Base-by-base conservation (phyloP, 305 asterid species). In the Rubia tinctorum region DNA sequence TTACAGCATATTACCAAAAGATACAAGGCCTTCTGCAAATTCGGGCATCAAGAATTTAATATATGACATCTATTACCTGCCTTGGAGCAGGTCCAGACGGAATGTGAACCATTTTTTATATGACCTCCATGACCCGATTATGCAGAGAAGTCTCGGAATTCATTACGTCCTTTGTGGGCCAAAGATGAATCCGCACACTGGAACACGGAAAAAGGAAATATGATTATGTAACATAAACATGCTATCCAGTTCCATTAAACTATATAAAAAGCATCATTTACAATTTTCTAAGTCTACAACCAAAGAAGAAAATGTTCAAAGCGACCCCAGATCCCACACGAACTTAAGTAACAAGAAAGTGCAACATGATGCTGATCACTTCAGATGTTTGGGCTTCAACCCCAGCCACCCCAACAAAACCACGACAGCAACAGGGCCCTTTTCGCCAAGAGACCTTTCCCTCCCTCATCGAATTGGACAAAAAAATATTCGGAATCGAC, bases 81-180 rank as follows among this genome's bases (percentile, higher is more conserved):
- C 90, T 89, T 69, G 97, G 99, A 80, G 99, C 96, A 69, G 99
- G 97, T 76, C 99, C 95, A 55, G 99, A 92, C 8, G 99, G 99
- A 84, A 95, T 88, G 77, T 83, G 97, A 77, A 89, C 88, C 96
- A 93, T 91, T 84, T 88, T 89, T 75, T 93, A 90, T 53, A 98
- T 92, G 79, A 95, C 91, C 78, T 95, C 99, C 74, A 91, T 79
- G 68, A 82, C 88, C 69, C 79, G 78, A 62, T 85, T 82, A 77
- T 83, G 73, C 3, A 77, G 75, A 56, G 93, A 80, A 56, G 79
- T 69, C 65, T 81, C 86, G 53, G 90, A 79, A 69, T 81, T 73
- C 73, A 85, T 82, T 65, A 79, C 83, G 82, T 86, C 91, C 82
- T 86, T 91, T 81, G 82, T 89, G 47, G 81, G 91, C 99, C 99